Evolutionary conservation across 768 basidiomycete species (phyloP).

Genomic region (Suillus plorans): DNA sequence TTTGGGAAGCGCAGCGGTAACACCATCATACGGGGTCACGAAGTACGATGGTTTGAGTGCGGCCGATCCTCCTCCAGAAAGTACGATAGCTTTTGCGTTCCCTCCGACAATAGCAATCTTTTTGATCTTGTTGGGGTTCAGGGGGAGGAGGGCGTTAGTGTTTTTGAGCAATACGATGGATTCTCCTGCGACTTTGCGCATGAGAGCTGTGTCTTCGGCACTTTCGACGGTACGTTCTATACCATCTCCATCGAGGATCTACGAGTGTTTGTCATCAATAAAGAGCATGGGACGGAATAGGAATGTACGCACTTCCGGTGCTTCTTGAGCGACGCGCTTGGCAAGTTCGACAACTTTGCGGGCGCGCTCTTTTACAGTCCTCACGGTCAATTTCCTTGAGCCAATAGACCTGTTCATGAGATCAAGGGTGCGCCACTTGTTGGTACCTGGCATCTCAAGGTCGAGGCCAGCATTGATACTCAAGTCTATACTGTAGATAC

Average conservation of each 20-base stretch:
- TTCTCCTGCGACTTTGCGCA: conserved; percentile 66
- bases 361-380: conserved; percentile 66
- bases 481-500: conserved; percentile 63
- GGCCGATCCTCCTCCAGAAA: conserved; percentile 79
- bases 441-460: conserved; percentile 76
- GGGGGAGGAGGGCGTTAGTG: conserved; percentile 39
- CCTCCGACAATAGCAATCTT: conserved; percentile 74
- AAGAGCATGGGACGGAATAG: not conserved
- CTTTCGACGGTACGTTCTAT: conserved; percentile 62
- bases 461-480: conserved; percentile 76
- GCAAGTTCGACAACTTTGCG: conserved; percentile 65
- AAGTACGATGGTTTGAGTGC: conserved; percentile 73
- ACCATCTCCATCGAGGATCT: conserved; percentile 74
- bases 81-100: conserved; percentile 61
- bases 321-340: conserved; percentile 63
- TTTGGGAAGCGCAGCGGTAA: conserved; percentile 52
- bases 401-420: conserved; percentile 59
- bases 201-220: conserved; percentile 58
- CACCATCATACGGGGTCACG: conserved; percentile 74
- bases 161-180: conserved; percentile 80
- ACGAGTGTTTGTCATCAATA: not conserved
- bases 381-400: conserved; percentile 63
- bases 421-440: conserved; percentile 75
- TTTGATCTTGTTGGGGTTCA: conserved; percentile 46
- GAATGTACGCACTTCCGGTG: conserved; percentile 53